Evolutionary conservation across 352 stramenopile species (phyloP).

Genomic region (Globisporangium lucens): DNA sequence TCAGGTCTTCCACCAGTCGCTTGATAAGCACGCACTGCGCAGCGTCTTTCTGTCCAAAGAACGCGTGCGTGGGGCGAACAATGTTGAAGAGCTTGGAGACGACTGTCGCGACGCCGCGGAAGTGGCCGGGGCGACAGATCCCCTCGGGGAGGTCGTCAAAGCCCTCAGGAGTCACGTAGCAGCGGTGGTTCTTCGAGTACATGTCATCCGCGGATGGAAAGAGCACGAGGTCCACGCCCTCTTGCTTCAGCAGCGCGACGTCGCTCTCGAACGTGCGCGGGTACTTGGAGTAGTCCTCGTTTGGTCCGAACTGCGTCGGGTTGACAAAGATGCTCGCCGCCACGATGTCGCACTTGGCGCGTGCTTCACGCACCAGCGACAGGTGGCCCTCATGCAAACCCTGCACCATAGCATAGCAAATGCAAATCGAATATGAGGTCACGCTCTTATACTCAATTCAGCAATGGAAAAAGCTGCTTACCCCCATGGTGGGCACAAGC

Average conservation of each 20-base stretch:
- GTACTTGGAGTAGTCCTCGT: conserved; percentile 99
- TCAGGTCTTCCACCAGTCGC: conserved; percentile 95
- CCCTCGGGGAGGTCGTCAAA: conserved; percentile 95
- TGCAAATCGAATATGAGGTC: not conserved
- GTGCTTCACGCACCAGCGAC: conserved; percentile 86
- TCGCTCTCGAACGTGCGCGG: conserved; percentile 95
- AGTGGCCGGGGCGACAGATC: conserved; percentile 93
- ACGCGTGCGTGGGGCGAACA: conserved; percentile 94
- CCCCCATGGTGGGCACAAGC: conserved; percentile 99
- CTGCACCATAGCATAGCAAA: conserved; percentile 22
- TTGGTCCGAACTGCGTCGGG: conserved; percentile 97
- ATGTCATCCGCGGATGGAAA: conserved; percentile 80
- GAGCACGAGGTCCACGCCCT: conserved; percentile 92
- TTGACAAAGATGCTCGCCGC: conserved; percentile 99
- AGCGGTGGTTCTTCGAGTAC: conserved; percentile 84
- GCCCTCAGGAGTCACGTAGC: conserved; percentile 92
- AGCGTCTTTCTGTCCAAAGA: conserved; percentile 99
- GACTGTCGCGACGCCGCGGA: conserved; percentile 98
- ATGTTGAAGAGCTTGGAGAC: conserved; percentile 99
- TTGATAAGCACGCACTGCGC: conserved; percentile 96
- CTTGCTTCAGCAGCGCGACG: conserved; percentile 72
- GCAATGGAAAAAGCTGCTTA: not conserved
- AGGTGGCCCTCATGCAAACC: conserved; percentile 96
- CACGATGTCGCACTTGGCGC: conserved; percentile 91
- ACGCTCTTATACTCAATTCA: not conserved